Evolutionary conservation across 2,329 filamentous ascomycete genomes (phyloP).

Genomic region (Ophiostoma quercus): DNA sequence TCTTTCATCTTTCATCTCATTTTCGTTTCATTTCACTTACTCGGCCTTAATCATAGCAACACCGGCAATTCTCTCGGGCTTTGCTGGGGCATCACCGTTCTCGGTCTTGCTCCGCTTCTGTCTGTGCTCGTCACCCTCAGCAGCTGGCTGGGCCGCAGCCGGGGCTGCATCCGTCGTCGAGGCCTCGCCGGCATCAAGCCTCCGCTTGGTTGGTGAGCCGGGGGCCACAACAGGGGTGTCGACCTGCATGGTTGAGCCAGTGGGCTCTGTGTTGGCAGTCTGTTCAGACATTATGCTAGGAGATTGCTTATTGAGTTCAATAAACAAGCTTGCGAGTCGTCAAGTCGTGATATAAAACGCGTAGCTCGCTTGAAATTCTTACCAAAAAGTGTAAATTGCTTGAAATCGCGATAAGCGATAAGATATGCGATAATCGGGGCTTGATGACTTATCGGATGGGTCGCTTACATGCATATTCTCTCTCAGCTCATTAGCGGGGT

Average conservation of each 20-base stretch:
- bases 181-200: slow-evolving; percentile 3
- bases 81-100: slow-evolving; percentile 25
- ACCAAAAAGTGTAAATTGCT: slow-evolving; percentile 8
- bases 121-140: slow-evolving; percentile 29
- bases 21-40: slow-evolving; percentile 41
- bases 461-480: neutral
- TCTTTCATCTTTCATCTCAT: neutral
- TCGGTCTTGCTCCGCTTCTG: slow-evolving; percentile 57
- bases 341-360: neutral
- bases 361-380: slow-evolving; percentile 2
- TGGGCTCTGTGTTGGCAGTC: slow-evolving; percentile 8
- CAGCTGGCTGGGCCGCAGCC: neutral
- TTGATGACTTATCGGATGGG: neutral
- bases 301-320: neutral
- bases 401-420: slow-evolving; percentile 15
- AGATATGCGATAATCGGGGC: slow-evolving; percentile 17
- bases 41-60: slow-evolving; percentile 69
- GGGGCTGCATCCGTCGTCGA: neutral
- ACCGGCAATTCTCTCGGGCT: slow-evolving; percentile 44
- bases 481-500: too few species aligned
- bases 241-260: neutral
- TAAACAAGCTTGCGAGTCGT: neutral
- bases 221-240: slow-evolving; percentile 10
- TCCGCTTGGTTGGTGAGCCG: slow-evolving; percentile 21
- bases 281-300: slow-evolving; percentile 16